Base-by-base conservation (phyloP, 257 asterid genomes). In the Gentiana macrophylla region DNA sequence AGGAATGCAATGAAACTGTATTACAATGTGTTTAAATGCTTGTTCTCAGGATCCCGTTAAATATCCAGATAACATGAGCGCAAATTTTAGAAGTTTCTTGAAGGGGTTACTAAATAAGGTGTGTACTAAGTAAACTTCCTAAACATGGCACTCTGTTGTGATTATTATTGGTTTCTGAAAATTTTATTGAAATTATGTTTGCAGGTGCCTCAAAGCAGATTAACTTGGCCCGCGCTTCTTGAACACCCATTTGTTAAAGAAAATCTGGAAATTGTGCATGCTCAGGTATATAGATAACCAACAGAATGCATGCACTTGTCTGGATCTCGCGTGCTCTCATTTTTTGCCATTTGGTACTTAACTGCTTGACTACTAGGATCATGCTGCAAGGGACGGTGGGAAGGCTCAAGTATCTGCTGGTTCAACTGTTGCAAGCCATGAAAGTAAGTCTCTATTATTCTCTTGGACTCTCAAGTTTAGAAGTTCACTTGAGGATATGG, bases 101-200 rank as follows among this genome's bases (percentile, higher is more conserved):
- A 86, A 81, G 74, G 98, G 98, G 68, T 71, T 92, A 84, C 84
- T 92, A 62, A 88, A 88, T 63, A 92, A 92, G 97, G 97, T 92
- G 6, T 62, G 65, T 61, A 44, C 72, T 59, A 62, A 24, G 35
- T 38, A 36, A 57, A 56, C 60, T 60, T 47, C 41, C 56, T 33
- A n/a, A 52, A 47, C 48, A 32, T 56, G 13, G 50, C 55, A 55
- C 52, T 55, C 44, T 49, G n/a, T 55, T 75, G 48, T 50, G 62
- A 61, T 57, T 47, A 55, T 59, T 60, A 60, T 50, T 24, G 55
- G 38, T 52, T 46, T 54, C 62, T 71, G 73, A 69, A 74, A 62
- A 61, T 44, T 48, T 64, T 46, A 58, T 62, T 55, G 34, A 52
- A 69, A 60, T 61, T 65, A 56, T 34, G 59, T 53, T 50, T 69